A percentile compares a stretch with the other conserved stretches of the same genome.
These are phyloP conservation scores for Sporodiniella umbellata DNA, from an alignment of 371 early-diverging fungal species.

Conservation along the genomic window DNA sequence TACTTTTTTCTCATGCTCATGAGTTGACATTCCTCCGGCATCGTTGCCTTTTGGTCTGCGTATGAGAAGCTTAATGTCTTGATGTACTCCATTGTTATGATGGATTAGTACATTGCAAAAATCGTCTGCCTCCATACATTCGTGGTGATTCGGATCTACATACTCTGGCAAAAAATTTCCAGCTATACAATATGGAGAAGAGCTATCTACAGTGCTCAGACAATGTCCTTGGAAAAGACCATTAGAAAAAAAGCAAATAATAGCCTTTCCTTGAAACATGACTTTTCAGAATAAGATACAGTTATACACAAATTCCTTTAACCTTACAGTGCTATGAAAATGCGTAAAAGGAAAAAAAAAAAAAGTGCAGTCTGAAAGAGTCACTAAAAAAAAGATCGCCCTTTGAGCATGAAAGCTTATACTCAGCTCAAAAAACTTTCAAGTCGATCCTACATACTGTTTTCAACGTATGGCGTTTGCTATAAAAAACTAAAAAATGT, in stretches of 20 bases:
- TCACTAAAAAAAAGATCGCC: no score
- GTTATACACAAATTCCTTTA: no score
- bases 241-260: constrained; percentile 15
- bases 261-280: constrained; percentile 16
- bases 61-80: constrained; percentile 4
- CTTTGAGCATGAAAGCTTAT: no score
- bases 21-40: constrained; percentile 9
- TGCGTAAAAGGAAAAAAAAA: no score
- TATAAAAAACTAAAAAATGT: no score
- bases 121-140: constrained; percentile 21
- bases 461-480: no score
- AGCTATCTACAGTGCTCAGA: background rate
- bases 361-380: no score
- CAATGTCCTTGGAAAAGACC: constrained; percentile 16
- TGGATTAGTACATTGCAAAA: constrained; percentile 14
- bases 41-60: constrained; percentile 14
- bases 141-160: constrained; percentile 17
- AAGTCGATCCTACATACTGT: no score
- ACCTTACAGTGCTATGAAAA: no score
- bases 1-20: constrained; percentile 8
- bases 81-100: background rate
- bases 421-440: no score
- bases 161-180: constrained; percentile 10
- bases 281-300: no score
- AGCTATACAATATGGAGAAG: constrained; percentile 9